These are phyloP conservation scores for Chrysoporthe austroafricana DNA, from an alignment of 2,329 filamentous ascomycete species.

Conservation along the genomic window DNA sequence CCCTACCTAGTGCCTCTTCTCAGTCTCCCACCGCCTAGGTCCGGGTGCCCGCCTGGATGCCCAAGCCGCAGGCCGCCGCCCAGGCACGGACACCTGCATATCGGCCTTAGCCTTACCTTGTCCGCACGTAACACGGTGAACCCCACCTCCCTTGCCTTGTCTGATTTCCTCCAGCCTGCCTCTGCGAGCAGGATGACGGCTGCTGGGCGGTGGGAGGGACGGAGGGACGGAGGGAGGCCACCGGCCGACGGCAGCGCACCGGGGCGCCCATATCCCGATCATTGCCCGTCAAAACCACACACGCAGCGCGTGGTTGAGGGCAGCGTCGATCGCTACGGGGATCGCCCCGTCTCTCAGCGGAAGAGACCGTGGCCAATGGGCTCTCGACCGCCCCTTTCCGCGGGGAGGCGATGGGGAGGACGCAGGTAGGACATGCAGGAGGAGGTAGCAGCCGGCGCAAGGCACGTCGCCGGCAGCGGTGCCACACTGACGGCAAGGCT, in stretches of 20 bases:
- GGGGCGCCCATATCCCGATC: background rate
- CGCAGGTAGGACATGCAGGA: background rate
- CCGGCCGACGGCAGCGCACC: background rate
- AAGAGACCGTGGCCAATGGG: background rate
- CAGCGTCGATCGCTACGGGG: constrained; percentile 1
- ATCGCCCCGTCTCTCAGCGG: background rate
- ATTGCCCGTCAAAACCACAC: constrained; percentile 5
- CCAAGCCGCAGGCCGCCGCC: background rate
- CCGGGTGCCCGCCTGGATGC: background rate
- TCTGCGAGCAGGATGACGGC: background rate
- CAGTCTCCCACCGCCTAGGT: background rate
- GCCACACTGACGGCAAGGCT: background rate
- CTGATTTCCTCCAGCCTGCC: too few species aligned
- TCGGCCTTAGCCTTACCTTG: constrained; percentile 7
- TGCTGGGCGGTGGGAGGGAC: background rate
- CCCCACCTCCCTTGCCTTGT: background rate
- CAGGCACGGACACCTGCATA: background rate
- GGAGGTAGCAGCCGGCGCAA: background rate
- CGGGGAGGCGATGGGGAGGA: too few species aligned
- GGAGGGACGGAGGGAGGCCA: background rate
- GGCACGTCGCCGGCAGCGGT: background rate
- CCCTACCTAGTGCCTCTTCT: background rate
- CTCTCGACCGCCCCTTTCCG: too few species aligned
- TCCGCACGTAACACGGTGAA: background rate
- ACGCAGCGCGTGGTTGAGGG: constrained; percentile 13